Evolutionary conservation across 2,329 filamentous ascomycete species (phyloP), one percentile per base, ranked within the genome.

Genomic region (Anthostomella pinea): DNA sequence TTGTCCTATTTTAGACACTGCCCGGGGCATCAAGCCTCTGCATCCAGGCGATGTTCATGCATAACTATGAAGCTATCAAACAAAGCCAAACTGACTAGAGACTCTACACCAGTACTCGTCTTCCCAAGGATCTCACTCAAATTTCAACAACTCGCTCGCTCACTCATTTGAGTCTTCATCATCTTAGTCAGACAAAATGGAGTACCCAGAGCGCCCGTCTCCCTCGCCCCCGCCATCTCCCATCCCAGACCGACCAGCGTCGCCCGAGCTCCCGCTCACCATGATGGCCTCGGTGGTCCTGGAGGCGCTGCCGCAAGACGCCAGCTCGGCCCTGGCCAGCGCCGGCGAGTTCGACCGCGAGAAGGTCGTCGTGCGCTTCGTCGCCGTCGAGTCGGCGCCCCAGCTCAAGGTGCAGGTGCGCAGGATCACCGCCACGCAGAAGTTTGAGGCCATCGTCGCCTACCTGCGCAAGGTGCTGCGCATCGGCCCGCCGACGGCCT

Each of bases 371-470:
- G 83, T 98, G 33, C 86, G 88, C 31, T 93, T 98, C 61, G 87
- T 89, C 54, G 81, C 93, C 7, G 82, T 97, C 9, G 88, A 87
- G 16, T 81, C 80, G 14, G 89, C 89, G 8, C 89, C 90, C 0
- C 82, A 83, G 2, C 71, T 84, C 25, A 72, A 89, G n/a, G 72
- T 73, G 48, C 77, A 82, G 19, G 77, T 91, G 26, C 90, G 88
- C 70, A 93, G 86, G 63, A 85, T 97, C 47, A 82, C 74, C 43
- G 79, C 85, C 13, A 77, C 77, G 17, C 84, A 94, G 58, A 81
- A 83, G 43, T 98, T 98, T 57, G 90, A 94, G 57, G 81, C 82
- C 4, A 87, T 98, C 9, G 88, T 97, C 43, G 75, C 80, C 31
- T 94, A 91, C 57, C 64, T 98, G 49, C 72, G 80, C 49, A 68